Base-by-base conservation (phyloP, 495 filamentous ascomycete species). In the Xylaria nigripes region DNA sequence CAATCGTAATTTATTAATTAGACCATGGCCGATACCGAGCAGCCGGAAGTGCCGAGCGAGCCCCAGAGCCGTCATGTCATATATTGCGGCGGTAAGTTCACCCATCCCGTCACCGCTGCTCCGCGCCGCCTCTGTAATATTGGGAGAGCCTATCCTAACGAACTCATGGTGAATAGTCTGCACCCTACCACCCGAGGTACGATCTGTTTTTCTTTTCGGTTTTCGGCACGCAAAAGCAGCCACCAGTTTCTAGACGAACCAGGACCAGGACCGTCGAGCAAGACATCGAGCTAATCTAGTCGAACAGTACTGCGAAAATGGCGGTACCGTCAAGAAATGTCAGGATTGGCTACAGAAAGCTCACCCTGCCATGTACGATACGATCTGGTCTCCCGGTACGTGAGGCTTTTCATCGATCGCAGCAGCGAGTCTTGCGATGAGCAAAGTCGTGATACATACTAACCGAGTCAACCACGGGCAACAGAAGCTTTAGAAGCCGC, bases 281-380 rank as follows among this genome's bases (percentile, higher is more conserved):
- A 46, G 29, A 48, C 47, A 43, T 32, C 18, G 38, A 51, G 42
- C 63, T 66, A 46, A 66, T 55, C 6, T 46, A 42, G 21, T 38
- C 54, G 62, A 62, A 54, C 72, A 98, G 93, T 98, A 96, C 72
- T 98, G 93, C 73, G 94, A 97, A 72, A 97, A 96, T 69, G 92
- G 93, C 62, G 91, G 87, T 48, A 96, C 91, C n/a, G 82, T 86
- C n/a, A 94, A 89, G 72, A 96, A 95, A 75, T 98, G 93, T 70
- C 86, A 91, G 66, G 89, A 96, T 67, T 98, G 93, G 93, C 79
- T 98, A 10, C 77, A 90, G 61, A 82, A 86, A 43, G 75, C 80
- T 40, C 77, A 95, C 54, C 80, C 85, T 0, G 75, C 79, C 40
- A 70, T 96, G 69, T 90, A 95, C 68, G 68, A 78, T 46, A 75